These are phyloP conservation scores for Malassezia obtusa DNA, from an alignment of 1,284 basidiomycete genomes.

Conservation along the genomic window DNA sequence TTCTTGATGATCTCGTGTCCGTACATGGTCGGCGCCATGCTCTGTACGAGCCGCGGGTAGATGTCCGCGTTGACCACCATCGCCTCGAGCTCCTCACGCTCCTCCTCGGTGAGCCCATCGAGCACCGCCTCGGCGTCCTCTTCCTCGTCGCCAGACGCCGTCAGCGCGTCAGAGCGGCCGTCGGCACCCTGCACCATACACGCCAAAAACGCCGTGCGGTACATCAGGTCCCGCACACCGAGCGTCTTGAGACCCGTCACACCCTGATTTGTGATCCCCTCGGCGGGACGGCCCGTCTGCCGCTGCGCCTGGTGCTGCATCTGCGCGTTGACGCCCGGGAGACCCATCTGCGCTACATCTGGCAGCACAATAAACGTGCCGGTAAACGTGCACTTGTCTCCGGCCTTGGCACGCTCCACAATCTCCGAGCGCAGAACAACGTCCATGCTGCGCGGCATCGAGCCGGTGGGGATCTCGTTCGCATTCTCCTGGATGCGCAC, in stretches of 20 bases:
- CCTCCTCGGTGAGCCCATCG: constrained; percentile 76
- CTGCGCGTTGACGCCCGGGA: constrained; percentile 88
- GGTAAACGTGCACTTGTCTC: constrained; percentile 96
- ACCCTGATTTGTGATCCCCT: constrained; percentile 61
- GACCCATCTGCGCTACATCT: constrained; percentile 87
- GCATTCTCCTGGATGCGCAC: constrained; percentile 98
- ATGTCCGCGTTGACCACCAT: constrained; percentile 93
- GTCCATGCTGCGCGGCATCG: constrained; percentile 74
- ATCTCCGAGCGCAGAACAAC: constrained; percentile 90
- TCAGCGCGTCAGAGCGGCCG: constrained; percentile 48
- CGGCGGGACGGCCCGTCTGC: constrained; percentile 55
- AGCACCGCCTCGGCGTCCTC: constrained; percentile 71
- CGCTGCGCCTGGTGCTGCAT: constrained; percentile 72
- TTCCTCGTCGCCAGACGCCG: constrained; percentile 61
- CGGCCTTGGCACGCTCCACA: constrained; percentile 94
- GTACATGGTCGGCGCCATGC: constrained; percentile 95
- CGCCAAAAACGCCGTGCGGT: constrained; percentile 96
- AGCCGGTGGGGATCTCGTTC: constrained; percentile 95
- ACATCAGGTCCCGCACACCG: constrained; percentile 88
- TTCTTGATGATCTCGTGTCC: constrained; percentile 63
- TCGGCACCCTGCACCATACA: constrained; percentile 93
- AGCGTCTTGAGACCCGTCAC: constrained; percentile 88
- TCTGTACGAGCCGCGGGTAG: constrained; percentile 82
- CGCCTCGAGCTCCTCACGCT: constrained; percentile 82
- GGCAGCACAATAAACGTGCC: constrained; percentile 97